Conservation (phyloP, 1,139 yeast species). For the Suhomyces chickasaworum region DNA sequence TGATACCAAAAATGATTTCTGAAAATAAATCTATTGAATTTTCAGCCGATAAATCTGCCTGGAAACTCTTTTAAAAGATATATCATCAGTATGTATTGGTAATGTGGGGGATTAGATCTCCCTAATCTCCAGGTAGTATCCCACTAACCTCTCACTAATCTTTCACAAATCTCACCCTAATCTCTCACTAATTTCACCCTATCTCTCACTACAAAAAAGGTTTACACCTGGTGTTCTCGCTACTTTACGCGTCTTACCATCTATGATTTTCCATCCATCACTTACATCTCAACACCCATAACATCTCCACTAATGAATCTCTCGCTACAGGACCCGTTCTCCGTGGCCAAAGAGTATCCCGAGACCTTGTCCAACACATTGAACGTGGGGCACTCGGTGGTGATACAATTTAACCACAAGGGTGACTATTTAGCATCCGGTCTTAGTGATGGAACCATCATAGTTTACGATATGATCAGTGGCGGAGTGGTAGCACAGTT, state of each 20-base stretch:
- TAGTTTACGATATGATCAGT: conserved; percentile 73
- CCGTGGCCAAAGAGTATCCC: conserved; percentile 91
- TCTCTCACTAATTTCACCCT: not conserved
- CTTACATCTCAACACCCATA: not conserved
- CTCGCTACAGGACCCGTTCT: conserved; percentile 87
- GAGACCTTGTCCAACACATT: conserved; percentile 73
- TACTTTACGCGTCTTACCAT: not conserved
- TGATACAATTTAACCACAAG: conserved; percentile 66
- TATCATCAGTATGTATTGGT: no score
- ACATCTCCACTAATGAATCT: conserved; percentile 59
- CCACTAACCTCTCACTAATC: no score
- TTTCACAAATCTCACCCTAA: not conserved
- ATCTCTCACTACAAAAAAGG: not conserved
- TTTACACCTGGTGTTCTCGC: not conserved
- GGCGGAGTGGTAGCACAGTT: conserved; percentile 55
- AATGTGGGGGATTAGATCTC: no score
- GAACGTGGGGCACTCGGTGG: conserved; percentile 70
- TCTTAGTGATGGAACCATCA: conserved; percentile 72
- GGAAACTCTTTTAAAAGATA: no score
- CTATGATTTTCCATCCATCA: not conserved
- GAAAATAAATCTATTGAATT: no score
- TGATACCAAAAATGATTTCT: no score
- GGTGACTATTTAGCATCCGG: conserved; percentile 95
- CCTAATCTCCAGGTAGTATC: no score
- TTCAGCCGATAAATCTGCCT: no score